Base-by-base conservation (phyloP, 2,329 filamentous ascomycete genomes). In the Polychaeton citri region DNA sequence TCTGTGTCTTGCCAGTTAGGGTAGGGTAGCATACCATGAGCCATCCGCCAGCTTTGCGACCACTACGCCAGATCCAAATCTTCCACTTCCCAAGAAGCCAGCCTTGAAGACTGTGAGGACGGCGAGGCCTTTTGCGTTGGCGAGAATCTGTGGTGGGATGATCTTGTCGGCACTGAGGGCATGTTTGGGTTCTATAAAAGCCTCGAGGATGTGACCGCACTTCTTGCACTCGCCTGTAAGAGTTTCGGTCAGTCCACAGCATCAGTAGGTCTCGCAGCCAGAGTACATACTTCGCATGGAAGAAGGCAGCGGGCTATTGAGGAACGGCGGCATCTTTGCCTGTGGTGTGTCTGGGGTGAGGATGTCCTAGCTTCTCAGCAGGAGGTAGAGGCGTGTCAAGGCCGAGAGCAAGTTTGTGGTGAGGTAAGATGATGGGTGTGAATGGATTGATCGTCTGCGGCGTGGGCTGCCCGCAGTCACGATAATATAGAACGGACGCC, bases 141-240 rank as follows among this genome's bases (percentile, higher is more conserved):
- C 81, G 50, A 98, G 77, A 49, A 98, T 73, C 35, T 79, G 74
- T 6, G 88, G 87, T 34, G 90, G 90, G 50, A 98, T 98, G 57
- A 98, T 79, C 62, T 96, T 96, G 62, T 96, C 90, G 38, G 90
- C 88, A 5, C 88, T 86, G 59, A 96, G 94, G 15, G 88, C 67
- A 66, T 96, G 88, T 55, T 79, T 75, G 15, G 90, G 90, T 57
- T 96, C 90, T 57, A 96, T 74, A 59, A 98, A 98, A 9, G 87
- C 93, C 32, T 82, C 75, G 49, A 98, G 74, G 53, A 96, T 96
- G 69, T 93, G 94, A 56, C 82, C 82, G 57, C 86, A 90, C 65
- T 98, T 98, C 62, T 81, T 90, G 66, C 90, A 96, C 67, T 98
- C 90, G 67, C 85, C 88, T 95, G 61, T 48, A 39, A 33, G 48